Percentiles rank a stretch among this genome's conserved stretches.
Conservation (phyloP, 768 basidiomycete genomes). For the Lepiota subincarnata region DNA sequence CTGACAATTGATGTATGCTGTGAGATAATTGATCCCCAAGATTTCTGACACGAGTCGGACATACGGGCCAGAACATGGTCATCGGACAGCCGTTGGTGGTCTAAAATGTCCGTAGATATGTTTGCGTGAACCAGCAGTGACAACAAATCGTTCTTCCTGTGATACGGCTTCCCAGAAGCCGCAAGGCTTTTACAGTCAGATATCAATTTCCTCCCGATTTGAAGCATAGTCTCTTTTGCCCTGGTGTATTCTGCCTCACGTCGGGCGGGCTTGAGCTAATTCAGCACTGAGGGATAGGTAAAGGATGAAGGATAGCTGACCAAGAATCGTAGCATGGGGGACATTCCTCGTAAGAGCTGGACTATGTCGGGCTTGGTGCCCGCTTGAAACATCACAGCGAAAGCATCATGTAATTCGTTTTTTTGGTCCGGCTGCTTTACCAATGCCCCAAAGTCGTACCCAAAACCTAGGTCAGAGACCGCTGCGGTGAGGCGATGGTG, state of each 20-base stretch:
- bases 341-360: conserved; percentile 26
- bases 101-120: conserved; percentile 53
- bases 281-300: background rate
- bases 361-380: conserved; percentile 32
- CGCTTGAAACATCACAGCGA: conserved; percentile 46
- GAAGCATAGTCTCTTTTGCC: conserved; percentile 39
- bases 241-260: conserved; percentile 24
- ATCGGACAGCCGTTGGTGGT: conserved; percentile 52
- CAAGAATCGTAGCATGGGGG: conserved; percentile 34
- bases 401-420: conserved; percentile 52
- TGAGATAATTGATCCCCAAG: background rate
- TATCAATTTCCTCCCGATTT: conserved; percentile 49
- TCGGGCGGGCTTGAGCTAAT: conserved; percentile 25
- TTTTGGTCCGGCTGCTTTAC: conserved; percentile 21
- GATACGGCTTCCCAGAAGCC: conserved; percentile 23
- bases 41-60: conserved; percentile 15
- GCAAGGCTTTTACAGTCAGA: conserved; percentile 43
- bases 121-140: conserved; percentile 62
- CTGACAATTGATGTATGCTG: conserved; percentile 23
- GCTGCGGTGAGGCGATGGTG: too few relatives aligned
- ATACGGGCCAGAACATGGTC: conserved; percentile 57
- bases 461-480: conserved; percentile 23
- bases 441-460: conserved; percentile 30
- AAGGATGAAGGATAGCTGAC: conserved; percentile 20
- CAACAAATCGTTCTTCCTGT: conserved; percentile 50